These are phyloP conservation scores for Raphanus raphanistrum DNA, from an alignment of 345 rosid genomes.

Conservation along the genomic window DNA sequence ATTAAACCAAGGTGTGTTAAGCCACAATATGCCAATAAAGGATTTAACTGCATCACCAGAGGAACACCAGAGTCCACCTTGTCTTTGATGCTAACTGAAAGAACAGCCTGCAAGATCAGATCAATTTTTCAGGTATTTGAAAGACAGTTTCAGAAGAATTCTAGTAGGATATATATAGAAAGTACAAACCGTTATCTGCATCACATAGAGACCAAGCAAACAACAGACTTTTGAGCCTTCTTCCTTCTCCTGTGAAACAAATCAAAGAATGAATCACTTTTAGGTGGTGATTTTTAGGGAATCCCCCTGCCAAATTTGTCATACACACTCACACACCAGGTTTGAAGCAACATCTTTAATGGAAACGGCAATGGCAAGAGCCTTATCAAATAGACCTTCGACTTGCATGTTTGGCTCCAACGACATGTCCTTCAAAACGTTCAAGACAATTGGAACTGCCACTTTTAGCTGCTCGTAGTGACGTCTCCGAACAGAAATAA, in stretches of 20 bases:
- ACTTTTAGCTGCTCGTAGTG: slow-evolving; percentile 77
- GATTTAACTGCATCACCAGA: slow-evolving; percentile 48
- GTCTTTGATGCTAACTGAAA: slow-evolving; percentile 53
- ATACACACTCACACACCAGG: slow-evolving; percentile 51
- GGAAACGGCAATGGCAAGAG: slow-evolving; percentile 60
- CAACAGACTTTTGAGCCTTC: slow-evolving; percentile 55
- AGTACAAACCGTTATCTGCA: slow-evolving; percentile 69
- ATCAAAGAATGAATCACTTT: slow-evolving; percentile 8
- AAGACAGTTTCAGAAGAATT: background rate
- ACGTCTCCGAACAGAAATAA: slow-evolving; percentile 59
- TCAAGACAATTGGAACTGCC: slow-evolving; percentile 61
- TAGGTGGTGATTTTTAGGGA: slow-evolving; percentile 8
- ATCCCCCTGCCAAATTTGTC: slow-evolving; percentile 19
- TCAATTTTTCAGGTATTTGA: slow-evolving; percentile 29
- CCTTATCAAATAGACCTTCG: slow-evolving; percentile 55
- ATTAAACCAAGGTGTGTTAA: slow-evolving; percentile 66
- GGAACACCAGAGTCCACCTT: slow-evolving; percentile 42
- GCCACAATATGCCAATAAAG: slow-evolving; percentile 54
- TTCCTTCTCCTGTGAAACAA: slow-evolving; percentile 53
- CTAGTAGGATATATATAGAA: slow-evolving; percentile 7
- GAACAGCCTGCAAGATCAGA: slow-evolving; percentile 57
- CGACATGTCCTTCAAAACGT: slow-evolving; percentile 53
- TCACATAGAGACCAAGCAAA: slow-evolving; percentile 70
- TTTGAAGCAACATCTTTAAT: slow-evolving; percentile 51
- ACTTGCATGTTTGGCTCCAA: slow-evolving; percentile 44